A percentile compares a stretch with the other conserved stretches of the same genome.
Conservation (phyloP, 202 grass and related monocot genomes). For the Setaria viridis region DNA sequence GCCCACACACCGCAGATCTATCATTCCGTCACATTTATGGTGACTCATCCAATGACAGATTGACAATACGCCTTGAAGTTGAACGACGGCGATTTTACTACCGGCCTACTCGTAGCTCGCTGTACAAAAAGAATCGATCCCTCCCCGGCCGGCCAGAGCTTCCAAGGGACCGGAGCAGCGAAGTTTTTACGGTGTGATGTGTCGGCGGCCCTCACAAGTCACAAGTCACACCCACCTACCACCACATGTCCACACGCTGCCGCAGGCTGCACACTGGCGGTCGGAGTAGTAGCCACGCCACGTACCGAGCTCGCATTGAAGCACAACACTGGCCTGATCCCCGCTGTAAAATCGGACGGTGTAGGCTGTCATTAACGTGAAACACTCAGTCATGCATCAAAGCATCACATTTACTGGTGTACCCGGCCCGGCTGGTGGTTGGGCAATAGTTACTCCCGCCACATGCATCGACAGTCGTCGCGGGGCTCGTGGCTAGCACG, state of each 20-base stretch:
- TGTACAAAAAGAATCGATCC: not conserved
- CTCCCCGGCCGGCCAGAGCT: not conserved
- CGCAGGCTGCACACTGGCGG: constrained; percentile 3
- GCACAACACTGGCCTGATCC: not conserved
- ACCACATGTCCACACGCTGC: not conserved
- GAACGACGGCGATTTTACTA: not conserved
- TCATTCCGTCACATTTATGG: constrained; percentile 6
- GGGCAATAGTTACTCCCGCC: constrained; percentile 27
- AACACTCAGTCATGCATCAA: not conserved
- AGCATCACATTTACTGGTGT: not conserved
- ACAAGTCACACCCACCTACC: too few species aligned
- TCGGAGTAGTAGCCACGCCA: not conserved
- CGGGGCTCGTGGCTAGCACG: not conserved
- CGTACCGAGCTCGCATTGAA: not conserved
- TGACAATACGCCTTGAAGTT: not conserved
- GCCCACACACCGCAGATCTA: not conserved
- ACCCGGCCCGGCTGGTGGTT: not conserved
- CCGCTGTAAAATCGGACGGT: not conserved
- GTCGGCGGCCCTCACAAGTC: not conserved
- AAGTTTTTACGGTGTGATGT: not conserved
- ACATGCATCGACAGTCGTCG: constrained; percentile 25
- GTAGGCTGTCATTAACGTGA: not conserved
- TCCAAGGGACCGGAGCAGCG: not conserved
- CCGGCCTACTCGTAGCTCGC: not conserved
- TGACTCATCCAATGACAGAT: not conserved